Conservation (phyloP, 1,284 basidiomycete species). For the Inonotus hispidus region DNA sequence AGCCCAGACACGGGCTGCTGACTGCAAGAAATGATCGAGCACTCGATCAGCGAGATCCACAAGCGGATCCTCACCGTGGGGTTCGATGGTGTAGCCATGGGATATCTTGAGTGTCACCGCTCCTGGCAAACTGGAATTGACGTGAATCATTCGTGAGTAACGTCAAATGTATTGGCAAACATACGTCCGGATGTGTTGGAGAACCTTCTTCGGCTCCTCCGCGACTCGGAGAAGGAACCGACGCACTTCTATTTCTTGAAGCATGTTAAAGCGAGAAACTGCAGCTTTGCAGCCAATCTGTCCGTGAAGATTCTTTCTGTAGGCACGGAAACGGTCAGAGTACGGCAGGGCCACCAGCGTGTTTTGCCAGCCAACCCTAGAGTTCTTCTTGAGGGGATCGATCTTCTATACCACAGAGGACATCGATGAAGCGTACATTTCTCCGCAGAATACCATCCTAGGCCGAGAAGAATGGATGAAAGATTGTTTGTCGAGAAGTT, state of each 20-base stretch:
- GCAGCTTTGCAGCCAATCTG: conserved; percentile 7
- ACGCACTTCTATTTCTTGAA: conserved; percentile 13
- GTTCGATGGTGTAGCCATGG: conserved; percentile 29
- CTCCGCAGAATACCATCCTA: conserved; percentile 10
- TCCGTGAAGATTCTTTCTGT: conserved; percentile 8
- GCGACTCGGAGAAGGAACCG: conserved; percentile 14
- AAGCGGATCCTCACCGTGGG: conserved; percentile 24
- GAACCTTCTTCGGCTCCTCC: not conserved
- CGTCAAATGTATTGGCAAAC: not conserved
- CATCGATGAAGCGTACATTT: not conserved
- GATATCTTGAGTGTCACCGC: conserved; percentile 29
- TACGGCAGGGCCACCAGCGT: not conserved
- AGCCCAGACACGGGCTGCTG: conserved; percentile 27
- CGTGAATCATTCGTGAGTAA: not conserved
- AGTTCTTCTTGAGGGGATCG: not conserved
- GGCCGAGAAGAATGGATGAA: conserved; percentile 45
- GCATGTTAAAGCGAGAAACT: conserved; percentile 1
- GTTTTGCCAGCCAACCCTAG: conserved; percentile 6
- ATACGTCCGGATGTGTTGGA: conserved; percentile 13
- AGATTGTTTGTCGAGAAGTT: conserved; percentile 43
- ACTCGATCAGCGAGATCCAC: conserved; percentile 22
- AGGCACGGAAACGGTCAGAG: not conserved
- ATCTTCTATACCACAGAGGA: too few relatives aligned
- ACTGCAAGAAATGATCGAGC: conserved; percentile 20
- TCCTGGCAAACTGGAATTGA: conserved; percentile 25